A percentile compares a stretch with the other conserved stretches of the same genome.
Conservation (phyloP, 1,284 basidiomycete genomes). For the Fomitopsis palustris region DNA sequence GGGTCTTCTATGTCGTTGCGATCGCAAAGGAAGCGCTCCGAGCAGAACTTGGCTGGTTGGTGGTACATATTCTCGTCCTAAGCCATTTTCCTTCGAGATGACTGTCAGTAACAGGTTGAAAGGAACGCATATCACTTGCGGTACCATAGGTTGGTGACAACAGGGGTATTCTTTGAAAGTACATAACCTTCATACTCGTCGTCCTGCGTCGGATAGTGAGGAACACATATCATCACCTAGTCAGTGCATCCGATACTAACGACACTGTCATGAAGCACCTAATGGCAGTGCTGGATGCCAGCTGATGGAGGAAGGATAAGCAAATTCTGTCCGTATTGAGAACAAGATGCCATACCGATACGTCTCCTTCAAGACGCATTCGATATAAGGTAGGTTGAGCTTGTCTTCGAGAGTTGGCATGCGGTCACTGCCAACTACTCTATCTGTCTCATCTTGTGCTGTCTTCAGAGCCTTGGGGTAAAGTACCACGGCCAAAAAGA, state of each 20-base stretch:
- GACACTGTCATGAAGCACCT: too few species aligned
- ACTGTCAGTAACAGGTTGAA: background rate
- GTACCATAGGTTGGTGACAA: constrained; percentile 3
- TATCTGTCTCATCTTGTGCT: background rate
- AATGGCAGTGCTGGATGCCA: too few species aligned
- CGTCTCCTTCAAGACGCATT: background rate
- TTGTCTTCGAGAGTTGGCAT: background rate
- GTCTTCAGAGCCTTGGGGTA: constrained; percentile 19
- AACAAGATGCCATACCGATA: background rate
- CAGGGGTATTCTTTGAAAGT: constrained; percentile 17
- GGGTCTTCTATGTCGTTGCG: background rate
- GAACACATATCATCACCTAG: background rate
- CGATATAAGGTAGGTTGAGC: background rate
- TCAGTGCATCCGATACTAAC: too few species aligned
- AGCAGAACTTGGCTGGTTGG: background rate
- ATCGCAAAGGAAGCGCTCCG: background rate
- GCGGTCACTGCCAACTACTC: background rate
- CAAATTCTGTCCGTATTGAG: too few species aligned
- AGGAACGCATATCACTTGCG: background rate
- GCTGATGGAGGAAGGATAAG: background rate
- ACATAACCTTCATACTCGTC: background rate
- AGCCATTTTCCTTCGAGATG: background rate
- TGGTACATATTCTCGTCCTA: background rate
- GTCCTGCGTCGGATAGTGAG: background rate
- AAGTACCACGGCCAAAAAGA: constrained; percentile 28